These are phyloP conservation scores for Chlamydomonas schloesseri DNA, from an alignment of 139 green algal genomes.

Conservation along the genomic window DNA sequence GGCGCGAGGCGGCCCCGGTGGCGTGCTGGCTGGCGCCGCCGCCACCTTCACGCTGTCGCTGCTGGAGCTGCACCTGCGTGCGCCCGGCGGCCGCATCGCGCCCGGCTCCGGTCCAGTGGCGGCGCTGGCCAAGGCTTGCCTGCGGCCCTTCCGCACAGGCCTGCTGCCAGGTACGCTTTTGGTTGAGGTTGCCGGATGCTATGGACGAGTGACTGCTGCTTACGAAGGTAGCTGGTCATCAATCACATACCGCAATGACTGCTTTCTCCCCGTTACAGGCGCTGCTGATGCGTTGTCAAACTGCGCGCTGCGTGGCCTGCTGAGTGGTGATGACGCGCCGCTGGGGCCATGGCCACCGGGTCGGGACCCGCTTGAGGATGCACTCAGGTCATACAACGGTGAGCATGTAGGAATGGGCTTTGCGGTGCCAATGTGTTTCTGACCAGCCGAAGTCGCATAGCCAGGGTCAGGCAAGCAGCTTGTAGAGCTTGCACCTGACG, in stretches of 20 bases:
- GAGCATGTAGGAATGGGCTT: too few species aligned
- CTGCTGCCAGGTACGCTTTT: slow-evolving; percentile 7
- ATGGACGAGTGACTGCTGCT: too few species aligned
- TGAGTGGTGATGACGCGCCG: slow-evolving; percentile 71
- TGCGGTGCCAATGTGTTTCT: too few species aligned
- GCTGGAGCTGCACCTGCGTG: slow-evolving; percentile 75
- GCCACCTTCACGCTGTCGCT: slow-evolving; percentile 76
- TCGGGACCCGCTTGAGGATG: slow-evolving; percentile 74
- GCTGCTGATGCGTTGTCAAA: slow-evolving; percentile 45
- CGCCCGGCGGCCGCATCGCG: slow-evolving; percentile 53
- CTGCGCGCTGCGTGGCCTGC: slow-evolving; percentile 53
- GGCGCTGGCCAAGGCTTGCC: slow-evolving; percentile 70
- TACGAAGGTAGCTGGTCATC: too few species aligned
- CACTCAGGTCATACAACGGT: slow-evolving; percentile 75
- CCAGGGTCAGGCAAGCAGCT: neutral
- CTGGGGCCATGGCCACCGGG: slow-evolving; percentile 77
- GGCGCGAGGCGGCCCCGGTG: slow-evolving; percentile 48
- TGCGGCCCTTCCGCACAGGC: slow-evolving; percentile 39
- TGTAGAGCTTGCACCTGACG: too few species aligned
- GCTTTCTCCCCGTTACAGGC: too few species aligned
- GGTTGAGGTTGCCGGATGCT: too few species aligned
- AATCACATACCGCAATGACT: too few species aligned
- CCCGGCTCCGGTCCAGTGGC: neutral
- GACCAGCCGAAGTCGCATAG: neutral
- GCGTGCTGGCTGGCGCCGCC: slow-evolving; percentile 56